These are phyloP conservation scores for Teunomyces stri DNA, from an alignment of 805 yeast species.

Conservation along the genomic window DNA sequence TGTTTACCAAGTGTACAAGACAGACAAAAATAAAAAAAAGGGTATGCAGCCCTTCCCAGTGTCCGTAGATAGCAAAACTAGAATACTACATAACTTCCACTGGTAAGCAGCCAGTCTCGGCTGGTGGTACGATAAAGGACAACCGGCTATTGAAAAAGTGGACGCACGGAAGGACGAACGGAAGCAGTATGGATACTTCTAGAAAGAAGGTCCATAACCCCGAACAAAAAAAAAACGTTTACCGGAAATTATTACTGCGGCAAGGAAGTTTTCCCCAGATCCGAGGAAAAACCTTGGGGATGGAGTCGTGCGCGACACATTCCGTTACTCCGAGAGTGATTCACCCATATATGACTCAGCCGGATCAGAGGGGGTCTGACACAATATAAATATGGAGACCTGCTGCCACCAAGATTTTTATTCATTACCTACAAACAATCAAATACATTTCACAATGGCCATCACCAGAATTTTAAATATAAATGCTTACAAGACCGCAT, in stretches of 20 bases:
- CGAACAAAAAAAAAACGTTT: not conserved
- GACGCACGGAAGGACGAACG: conserved; percentile 4
- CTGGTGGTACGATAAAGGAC: conserved; percentile 1
- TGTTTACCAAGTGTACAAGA: not conserved
- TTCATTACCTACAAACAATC: not conserved
- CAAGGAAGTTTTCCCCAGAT: conserved; percentile 1
- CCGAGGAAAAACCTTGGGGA: not conserved
- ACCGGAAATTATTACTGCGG: not conserved
- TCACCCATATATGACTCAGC: conserved; percentile 2
- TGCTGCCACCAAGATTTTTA: no score
- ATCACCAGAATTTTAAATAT: conserved; percentile 2
- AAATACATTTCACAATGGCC: not conserved
- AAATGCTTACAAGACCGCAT: conserved; percentile 36
- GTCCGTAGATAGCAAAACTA: not conserved
- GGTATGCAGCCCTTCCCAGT: no score
- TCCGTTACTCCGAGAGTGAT: conserved; percentile 3
- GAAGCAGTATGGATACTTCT: not conserved
- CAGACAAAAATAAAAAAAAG: not conserved
- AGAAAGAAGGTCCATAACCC: not conserved
- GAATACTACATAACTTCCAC: no score
- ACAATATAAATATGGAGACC: not conserved
- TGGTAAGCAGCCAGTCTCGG: no score
- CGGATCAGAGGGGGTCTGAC: not conserved
- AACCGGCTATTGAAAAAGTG: not conserved
- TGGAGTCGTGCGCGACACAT: no score